Conservation (phyloP, 495 filamentous ascomycete genomes). For the Annulohypoxylon maeteangense region DNA sequence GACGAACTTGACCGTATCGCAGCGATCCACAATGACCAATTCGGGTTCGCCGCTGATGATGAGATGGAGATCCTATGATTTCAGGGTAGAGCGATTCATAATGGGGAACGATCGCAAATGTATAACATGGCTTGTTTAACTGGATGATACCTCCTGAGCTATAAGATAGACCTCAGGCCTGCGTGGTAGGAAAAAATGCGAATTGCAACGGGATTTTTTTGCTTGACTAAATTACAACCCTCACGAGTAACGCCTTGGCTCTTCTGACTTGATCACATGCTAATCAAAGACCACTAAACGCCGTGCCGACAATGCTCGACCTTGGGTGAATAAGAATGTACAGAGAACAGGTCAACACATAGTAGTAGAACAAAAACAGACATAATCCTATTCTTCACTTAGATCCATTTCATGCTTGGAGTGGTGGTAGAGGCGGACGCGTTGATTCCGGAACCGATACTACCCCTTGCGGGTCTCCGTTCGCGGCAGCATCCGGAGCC, state of each 20-base stretch:
- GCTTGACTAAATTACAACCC: conserved; percentile 22
- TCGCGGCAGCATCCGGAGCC: conserved; percentile 73
- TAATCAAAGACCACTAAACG: conserved; percentile 45
- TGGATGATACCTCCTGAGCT: conserved; percentile 48
- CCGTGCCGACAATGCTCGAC: conserved; percentile 45
- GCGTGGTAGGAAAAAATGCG: conserved; percentile 14
- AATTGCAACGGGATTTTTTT: conserved; percentile 30
- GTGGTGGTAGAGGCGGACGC: conserved; percentile 31
- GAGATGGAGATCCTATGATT: conserved; percentile 58
- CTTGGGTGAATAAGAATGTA: conserved; percentile 32
- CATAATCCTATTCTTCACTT: neutral
- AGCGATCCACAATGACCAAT: conserved; percentile 68
- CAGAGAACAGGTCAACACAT: conserved; percentile 24
- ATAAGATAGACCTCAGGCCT: conserved; percentile 20
- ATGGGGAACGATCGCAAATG: conserved; percentile 30
- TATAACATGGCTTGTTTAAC: conserved; percentile 41
- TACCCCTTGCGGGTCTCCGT: conserved; percentile 35
- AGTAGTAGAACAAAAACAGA: conserved; percentile 6
- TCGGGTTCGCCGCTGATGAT: conserved; percentile 60
- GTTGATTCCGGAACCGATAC: conserved; percentile 45
- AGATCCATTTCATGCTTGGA: conserved; percentile 26
- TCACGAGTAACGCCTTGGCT: conserved; percentile 39
- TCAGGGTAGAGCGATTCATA: conserved; percentile 2
- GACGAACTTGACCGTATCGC: conserved; percentile 82
- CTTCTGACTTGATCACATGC: conserved; percentile 36